Conservation (phyloP, 352 stramenopile genomes). For the Pythium dissimile region DNA sequence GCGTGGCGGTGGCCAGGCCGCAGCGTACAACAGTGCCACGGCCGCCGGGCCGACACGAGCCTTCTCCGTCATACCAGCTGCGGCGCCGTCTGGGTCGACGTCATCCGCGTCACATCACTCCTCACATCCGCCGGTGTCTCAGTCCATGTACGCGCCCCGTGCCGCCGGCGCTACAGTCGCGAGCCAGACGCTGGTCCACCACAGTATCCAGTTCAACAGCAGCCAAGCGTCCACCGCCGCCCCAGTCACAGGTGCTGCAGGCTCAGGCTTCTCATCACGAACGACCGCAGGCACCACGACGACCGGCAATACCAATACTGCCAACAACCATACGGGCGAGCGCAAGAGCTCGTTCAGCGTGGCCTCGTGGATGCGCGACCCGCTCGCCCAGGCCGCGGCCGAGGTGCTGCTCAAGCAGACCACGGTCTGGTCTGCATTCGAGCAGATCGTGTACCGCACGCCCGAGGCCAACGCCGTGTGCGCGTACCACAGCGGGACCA, state of each 20-base stretch:
- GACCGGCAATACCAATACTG: not conserved
- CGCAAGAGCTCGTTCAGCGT: conserved; percentile 27
- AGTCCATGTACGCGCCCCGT: not conserved
- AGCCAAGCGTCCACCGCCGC: not conserved
- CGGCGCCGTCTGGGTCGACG: not conserved
- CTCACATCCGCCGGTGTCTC: not conserved
- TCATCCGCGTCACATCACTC: not conserved
- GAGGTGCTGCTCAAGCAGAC: conserved; percentile 22
- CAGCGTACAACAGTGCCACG: too few species aligned
- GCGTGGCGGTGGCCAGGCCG: not conserved
- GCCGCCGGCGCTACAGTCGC: not conserved
- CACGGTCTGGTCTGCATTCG: conserved; percentile 24
- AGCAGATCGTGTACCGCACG: conserved; percentile 18
- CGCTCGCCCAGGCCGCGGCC: conserved; percentile 15
- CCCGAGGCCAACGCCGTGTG: conserved; percentile 15
- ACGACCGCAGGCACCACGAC: conserved; percentile 1
- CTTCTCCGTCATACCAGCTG: not conserved
- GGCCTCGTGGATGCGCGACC: conserved; percentile 14
- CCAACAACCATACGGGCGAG: not conserved
- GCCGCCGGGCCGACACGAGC: too few species aligned
- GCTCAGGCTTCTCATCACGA: conserved; percentile 3
- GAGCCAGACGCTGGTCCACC: conserved; percentile 1
- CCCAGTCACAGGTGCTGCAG: too few species aligned
- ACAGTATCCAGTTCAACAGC: not conserved
- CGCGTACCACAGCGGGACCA: conserved; percentile 2